Conservation (phyloP, 1,284 basidiomycete species). For the Meira miltonrushii region DNA sequence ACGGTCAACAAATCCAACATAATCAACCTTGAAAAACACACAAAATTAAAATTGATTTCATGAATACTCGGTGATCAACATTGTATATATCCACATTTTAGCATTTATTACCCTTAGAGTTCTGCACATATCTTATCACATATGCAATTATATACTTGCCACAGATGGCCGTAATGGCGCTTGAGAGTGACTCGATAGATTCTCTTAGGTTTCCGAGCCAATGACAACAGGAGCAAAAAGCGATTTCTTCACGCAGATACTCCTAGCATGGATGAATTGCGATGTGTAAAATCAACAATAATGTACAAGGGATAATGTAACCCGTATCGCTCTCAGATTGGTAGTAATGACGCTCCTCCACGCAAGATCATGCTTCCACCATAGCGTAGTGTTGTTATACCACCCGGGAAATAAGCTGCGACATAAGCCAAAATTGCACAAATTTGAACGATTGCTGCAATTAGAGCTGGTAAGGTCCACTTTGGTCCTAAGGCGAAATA, state of each 20-base stretch:
- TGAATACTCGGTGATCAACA: neutral
- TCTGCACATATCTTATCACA: neutral
- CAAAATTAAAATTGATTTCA: neutral
- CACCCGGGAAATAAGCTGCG: conserved; percentile 50
- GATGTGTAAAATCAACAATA: neutral
- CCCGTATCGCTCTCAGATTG: conserved; percentile 20
- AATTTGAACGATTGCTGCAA: conserved; percentile 42
- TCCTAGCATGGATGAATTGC: neutral
- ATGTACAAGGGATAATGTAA: neutral
- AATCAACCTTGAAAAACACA: neutral
- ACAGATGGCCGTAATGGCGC: too few species aligned
- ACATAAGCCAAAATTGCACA: conserved; percentile 41
- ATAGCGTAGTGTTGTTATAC: conserved; percentile 44
- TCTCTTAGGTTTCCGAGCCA: too few species aligned
- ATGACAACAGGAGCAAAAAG: too few species aligned
- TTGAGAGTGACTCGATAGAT: too few species aligned
- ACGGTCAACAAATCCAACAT: neutral
- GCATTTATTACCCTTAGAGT: neutral
- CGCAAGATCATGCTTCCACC: conserved; percentile 41
- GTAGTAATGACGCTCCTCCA: conserved; percentile 42
- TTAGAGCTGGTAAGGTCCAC: conserved; percentile 39
- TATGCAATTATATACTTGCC: too few species aligned
- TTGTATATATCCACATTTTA: neutral
- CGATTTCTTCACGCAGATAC: too few species aligned
- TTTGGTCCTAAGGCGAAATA: conserved; percentile 50